Conservation (phyloP, 192 early-diverging fungal genomes). For the Lunasporangiospora selenospora region DNA sequence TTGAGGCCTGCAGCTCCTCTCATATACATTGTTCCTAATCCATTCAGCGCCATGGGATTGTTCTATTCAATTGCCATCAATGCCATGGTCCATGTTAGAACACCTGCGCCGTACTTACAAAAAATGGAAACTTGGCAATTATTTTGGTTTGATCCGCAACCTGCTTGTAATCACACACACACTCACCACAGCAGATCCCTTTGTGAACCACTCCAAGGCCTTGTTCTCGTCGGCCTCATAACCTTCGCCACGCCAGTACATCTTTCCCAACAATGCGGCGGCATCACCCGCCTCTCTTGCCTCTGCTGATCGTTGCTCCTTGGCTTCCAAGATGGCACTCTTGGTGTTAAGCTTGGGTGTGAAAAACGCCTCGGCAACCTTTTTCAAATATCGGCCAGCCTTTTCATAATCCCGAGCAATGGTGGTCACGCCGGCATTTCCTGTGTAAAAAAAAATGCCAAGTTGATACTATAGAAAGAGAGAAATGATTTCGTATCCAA, state of each 20-base stretch:
- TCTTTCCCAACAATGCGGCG: slow-evolving; percentile 81
- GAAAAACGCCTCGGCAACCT: slow-evolving; percentile 59
- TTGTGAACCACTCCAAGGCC: slow-evolving; percentile 82
- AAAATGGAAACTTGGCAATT: too few species aligned
- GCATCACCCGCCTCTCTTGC: slow-evolving; percentile 69
- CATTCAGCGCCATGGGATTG: slow-evolving; percentile 73
- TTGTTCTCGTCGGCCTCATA: slow-evolving; percentile 59
- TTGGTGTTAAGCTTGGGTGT: slow-evolving; percentile 22
- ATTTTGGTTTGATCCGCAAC: too few species aligned
- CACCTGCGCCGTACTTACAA: too few species aligned
- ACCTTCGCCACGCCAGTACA: slow-evolving; percentile 95
- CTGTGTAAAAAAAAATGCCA: slow-evolving; percentile 86
- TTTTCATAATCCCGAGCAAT: slow-evolving; percentile 63
- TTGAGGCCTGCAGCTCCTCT: slow-evolving; percentile 61
- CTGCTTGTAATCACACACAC: not conserved
- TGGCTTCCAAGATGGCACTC: slow-evolving; percentile 9
- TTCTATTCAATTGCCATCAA: too few species aligned
- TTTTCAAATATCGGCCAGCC: slow-evolving; percentile 66
- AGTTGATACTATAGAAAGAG: slow-evolving; percentile 60
- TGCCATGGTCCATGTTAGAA: too few species aligned
- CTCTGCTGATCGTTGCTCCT: slow-evolving; percentile 1
- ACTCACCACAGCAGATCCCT: slow-evolving; percentile 62
- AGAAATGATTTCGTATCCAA: too few species aligned
- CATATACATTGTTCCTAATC: slow-evolving; percentile 83
- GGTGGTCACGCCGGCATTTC: slow-evolving; percentile 52